Conservation (phyloP, 169 alveolate species). For the Cryptosporidium andersoni region DNA sequence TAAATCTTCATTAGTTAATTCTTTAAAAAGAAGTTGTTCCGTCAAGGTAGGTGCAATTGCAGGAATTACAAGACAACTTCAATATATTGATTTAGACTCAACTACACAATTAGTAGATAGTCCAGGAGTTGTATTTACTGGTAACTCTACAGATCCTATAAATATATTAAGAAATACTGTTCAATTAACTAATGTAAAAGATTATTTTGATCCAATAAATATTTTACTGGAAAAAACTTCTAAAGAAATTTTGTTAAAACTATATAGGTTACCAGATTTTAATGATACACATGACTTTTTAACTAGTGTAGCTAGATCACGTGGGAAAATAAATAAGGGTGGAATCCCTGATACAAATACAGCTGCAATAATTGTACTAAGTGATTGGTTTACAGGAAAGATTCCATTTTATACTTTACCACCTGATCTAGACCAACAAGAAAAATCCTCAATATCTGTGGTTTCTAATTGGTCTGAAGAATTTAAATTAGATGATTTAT, state of each 20-base stretch:
- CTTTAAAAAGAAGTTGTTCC: constrained; percentile 87
- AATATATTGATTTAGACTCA: constrained; percentile 88
- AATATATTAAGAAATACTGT: constrained; percentile 85
- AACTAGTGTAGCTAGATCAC: constrained; percentile 76
- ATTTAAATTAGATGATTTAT: constrained; percentile 41
- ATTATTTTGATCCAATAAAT: constrained; percentile 87
- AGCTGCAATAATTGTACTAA: constrained; percentile 87
- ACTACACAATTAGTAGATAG: constrained; percentile 89
- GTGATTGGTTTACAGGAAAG: constrained; percentile 89
- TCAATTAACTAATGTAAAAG: constrained; percentile 87
- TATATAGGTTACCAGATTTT: constrained; percentile 82
- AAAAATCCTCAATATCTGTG: constrained; percentile 26
- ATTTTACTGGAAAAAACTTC: constrained; percentile 81
- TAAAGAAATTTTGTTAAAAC: constrained; percentile 77
- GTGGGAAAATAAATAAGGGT: constrained; percentile 86
- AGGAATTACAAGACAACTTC: constrained; percentile 90
- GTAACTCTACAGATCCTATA: constrained; percentile 79
- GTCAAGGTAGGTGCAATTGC: constrained; percentile 91
- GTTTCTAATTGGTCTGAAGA: constrained; percentile 63
- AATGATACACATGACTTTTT: constrained; percentile 75
- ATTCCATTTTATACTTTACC: constrained; percentile 88
- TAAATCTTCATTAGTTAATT: constrained; percentile 89
- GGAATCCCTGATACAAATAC: constrained; percentile 88
- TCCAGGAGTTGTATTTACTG: constrained; percentile 92
- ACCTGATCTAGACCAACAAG: constrained; percentile 70